Base-by-base conservation (phyloP, 2,329 filamentous ascomycete genomes). In the Colletotrichum brevisporum region DNA sequence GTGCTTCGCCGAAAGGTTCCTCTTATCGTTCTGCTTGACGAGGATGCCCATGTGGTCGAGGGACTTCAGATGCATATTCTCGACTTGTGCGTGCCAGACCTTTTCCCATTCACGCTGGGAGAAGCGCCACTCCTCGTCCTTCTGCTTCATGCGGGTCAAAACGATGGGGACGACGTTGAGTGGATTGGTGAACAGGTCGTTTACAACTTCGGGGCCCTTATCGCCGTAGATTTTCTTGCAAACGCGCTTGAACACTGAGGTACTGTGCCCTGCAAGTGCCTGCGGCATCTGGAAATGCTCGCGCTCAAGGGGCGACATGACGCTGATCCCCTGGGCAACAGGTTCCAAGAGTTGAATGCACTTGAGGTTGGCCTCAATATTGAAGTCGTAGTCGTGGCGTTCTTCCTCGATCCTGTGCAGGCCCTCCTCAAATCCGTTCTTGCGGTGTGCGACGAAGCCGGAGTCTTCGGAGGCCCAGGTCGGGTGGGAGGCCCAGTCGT, bases 391-490 rank as follows among this genome's bases (percentile, higher is more conserved):
- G 77, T 99, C 96, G 77, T 99, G 96, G 5, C 96, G 92, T 79
- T 99, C 96, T 80, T 99, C 96, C 80, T 99, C 96, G 70, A 99
- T 98, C 21, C 96, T 89, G 78, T 99, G 96, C 9, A 99, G 89
- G 39, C 93, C 93, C 80, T 99, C 96, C 79, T 99, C 96, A 72
- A 92, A 97, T 63, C 92, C 90, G 75, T 99, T 99, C 87, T 99
- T 99, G 71, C 95, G 90, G 81, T 99, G 96, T 13, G 96, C 96
- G 69, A 99, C 95, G 75, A 99, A 99, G 0, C 96, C 96, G 52
- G 94, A 97, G 77, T 99, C 96, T 80, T 99, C 96, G 1, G 95
- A 98, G 1, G 95, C 96, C 96, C 96, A 99, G 0, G 96, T 99
- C 4, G 96, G 96, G 81, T 99, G 96, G 27, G 95, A 98, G 2